Evolutionary conservation across 306 rosid genomes (phyloP), one percentile per base, ranked within the genome.

Genomic region (Cicer judaicum): DNA sequence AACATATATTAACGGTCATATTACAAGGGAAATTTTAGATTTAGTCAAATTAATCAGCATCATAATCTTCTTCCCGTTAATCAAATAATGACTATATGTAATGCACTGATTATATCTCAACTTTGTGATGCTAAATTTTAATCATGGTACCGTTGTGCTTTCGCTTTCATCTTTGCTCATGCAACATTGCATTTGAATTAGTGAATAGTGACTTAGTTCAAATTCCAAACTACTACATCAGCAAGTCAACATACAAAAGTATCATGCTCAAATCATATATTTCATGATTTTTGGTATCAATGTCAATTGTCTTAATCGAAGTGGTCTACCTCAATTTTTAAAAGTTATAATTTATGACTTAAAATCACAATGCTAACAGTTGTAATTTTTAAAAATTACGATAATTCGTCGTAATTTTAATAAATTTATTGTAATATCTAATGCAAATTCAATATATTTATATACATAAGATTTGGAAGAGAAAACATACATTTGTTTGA

Each of bases 71-170:
- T 10, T 1, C 29, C 38, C 46, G 36, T 72, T 54, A 73, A 66
- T 60, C 44, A 73, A 80, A 60, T 5, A 10, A 57, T 24, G 70
- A 67, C 15, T 59, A 24, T 44, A 65, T 65, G 79, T 65, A 57
- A 81, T 59, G 79, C 76, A 77, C 76, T 40, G 34, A 66, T 72
- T 53, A 56, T 66, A 43, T 6, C 24, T 65, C 60, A 38, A 65
- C 75, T 52, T 53, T 53, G 59, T 60, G 68, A 53, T 18, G 19
- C 49, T 48, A 24, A 66, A 77, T 3, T 76, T 18, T 55, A 34
- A 66, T 80, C 50, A 63, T 57, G 76, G 64, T 14, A 10, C 81
- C 79, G 83, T 78, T 84, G 85, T 36, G 66, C 80, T 81, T 74
- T 81, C 85, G 73, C 80, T 81, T 84, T 84, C 85, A 59, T 2